Percentiles rank a stretch among this genome's conserved stretches.
Conservation (phyloP, 2,329 filamentous ascomycete genomes). For the Zasmidium citrigriseum region DNA sequence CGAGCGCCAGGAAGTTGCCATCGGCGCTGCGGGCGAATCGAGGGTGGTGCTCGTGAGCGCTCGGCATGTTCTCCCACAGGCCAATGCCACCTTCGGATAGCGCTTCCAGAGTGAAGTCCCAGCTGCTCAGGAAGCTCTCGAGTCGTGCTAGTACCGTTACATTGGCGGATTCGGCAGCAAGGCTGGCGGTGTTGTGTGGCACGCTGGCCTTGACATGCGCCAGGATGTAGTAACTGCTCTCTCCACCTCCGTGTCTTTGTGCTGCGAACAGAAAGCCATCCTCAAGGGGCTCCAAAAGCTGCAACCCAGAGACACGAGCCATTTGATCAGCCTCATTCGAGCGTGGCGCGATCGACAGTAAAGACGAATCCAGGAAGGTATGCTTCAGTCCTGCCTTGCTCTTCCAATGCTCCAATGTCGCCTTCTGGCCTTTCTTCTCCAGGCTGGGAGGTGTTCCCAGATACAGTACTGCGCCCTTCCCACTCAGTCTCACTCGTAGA, state of each 20-base stretch:
- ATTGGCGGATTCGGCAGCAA: conserved; percentile 23
- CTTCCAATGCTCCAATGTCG: conserved; percentile 35
- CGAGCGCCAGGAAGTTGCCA: conserved; percentile 29
- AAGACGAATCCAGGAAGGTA: conserved; percentile 33
- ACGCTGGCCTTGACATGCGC: conserved; percentile 28
- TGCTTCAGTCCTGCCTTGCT: conserved; percentile 33
- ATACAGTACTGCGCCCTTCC: conserved; percentile 37
- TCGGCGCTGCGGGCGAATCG: conserved; percentile 25
- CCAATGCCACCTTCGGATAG: conserved; percentile 25
- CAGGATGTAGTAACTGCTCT: conserved; percentile 32
- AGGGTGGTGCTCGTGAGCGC: conserved; percentile 35
- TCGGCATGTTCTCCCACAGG: conserved; percentile 34
- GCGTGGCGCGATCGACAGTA: conserved; percentile 14
- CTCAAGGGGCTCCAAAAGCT: conserved; percentile 31
- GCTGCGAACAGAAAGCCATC: conserved; percentile 33
- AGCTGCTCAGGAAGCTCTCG: conserved; percentile 33
- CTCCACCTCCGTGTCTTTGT: conserved; percentile 32
- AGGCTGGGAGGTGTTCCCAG: conserved; percentile 31
- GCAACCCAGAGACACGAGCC: conserved; percentile 29
- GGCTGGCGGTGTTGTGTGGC: conserved; percentile 10
- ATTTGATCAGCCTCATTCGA: conserved; percentile 12
- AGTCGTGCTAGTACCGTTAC: conserved; percentile 32
- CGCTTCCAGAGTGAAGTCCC: conserved; percentile 28
- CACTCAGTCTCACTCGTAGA: conserved; percentile 34
- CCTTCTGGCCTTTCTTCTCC: conserved; percentile 6